Evolutionary conservation across 495 filamentous ascomycete species (phyloP).

Genomic region (Penicillium riverlandense): DNA sequence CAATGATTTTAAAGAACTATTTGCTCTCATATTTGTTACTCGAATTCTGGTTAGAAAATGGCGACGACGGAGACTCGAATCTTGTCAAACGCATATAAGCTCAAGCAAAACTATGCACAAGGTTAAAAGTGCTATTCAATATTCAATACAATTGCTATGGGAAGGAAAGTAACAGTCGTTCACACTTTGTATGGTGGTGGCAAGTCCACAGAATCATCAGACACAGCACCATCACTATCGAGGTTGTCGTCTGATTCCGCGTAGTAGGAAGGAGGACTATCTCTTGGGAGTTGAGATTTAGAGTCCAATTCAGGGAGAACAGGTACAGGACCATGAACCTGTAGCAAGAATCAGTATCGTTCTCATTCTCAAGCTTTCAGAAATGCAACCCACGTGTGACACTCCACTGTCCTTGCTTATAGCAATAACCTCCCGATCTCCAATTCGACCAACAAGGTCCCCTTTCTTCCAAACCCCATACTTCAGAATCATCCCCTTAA

Average conservation of each 20-base stretch:
- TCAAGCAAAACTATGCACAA: no score
- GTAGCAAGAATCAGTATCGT: not conserved
- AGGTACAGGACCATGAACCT: not conserved
- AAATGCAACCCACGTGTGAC: conserved; percentile 2
- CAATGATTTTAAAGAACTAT: no score
- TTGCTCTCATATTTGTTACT: no score
- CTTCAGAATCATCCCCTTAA: conserved; percentile 23
- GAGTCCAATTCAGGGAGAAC: conserved; percentile 1
- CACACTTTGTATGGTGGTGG: conserved; percentile 18
- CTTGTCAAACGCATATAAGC: no score
- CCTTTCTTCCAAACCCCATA: conserved; percentile 31
- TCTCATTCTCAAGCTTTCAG: not conserved
- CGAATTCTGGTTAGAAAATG: no score
- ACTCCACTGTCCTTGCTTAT: conserved; percentile 1
- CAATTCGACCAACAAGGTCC: conserved; percentile 20
- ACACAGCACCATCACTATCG: conserved; percentile 5
- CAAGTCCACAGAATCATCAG: conserved; percentile 6
- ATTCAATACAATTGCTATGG: not conserved
- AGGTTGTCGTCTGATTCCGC: conserved; percentile 2
- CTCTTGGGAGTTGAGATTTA: not conserved
- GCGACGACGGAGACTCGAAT: no score
- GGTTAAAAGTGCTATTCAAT: no score
- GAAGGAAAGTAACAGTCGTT: not conserved
- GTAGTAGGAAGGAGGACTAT: not conserved
- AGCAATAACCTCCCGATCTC: conserved; percentile 11